These are phyloP conservation scores for Alternaria solani DNA, from an alignment of 2,329 filamentous ascomycete genomes.

Conservation along the genomic window DNA sequence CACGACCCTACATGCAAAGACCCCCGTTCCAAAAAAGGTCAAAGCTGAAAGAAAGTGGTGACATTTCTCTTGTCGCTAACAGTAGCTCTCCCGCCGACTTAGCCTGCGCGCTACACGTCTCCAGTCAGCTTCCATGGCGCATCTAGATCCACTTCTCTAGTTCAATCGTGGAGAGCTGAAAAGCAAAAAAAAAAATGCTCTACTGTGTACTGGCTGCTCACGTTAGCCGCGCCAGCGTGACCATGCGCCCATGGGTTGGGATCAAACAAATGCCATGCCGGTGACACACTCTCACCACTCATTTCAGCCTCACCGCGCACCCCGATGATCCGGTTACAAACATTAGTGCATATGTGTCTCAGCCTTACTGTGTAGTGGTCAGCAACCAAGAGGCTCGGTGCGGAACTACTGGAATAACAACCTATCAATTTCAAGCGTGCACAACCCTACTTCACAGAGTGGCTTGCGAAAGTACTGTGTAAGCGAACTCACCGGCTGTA, in stretches of 20 bases:
- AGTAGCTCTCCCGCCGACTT: background rate
- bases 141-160: conserved; percentile 1
- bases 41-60: conserved; percentile 1
- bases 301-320: background rate
- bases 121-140: background rate
- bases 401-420: background rate
- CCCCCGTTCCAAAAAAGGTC: background rate
- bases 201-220: too few species aligned
- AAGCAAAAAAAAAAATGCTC: background rate
- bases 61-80: background rate
- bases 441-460: background rate
- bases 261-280: background rate
- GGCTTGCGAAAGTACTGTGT: background rate
- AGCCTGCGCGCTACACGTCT: conserved; percentile 1
- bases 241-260: background rate
- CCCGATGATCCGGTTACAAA: background rate
- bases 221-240: background rate
- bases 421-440: background rate
- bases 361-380: background rate
- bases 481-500: background rate
- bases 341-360: background rate
- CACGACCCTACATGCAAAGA: background rate
- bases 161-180: conserved; percentile 10
- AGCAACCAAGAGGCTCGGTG: background rate
- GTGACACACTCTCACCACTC: background rate